phyloP scores from a whole-genome alignment of 2,329 filamentous ascomycete species.

The Fusarium incarnatum region DNA sequence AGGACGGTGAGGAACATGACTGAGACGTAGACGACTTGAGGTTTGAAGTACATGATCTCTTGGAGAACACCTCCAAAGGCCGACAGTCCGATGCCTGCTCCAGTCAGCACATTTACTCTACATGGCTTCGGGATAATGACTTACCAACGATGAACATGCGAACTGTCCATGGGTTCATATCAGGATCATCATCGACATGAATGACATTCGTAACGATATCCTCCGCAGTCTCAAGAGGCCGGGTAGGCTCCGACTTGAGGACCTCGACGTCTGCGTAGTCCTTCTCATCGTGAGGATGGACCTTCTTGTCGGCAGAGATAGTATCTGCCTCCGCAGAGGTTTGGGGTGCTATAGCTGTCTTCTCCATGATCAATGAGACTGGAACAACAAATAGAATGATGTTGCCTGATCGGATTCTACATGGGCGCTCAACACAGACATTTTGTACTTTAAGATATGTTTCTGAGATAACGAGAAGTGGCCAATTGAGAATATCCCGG shows the following conservation, averaged over 20 bases:
- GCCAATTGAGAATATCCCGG: slow-evolving; percentile 1
- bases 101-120: neutral
- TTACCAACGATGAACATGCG: slow-evolving; percentile 40
- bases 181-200: slow-evolving; percentile 42
- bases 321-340: slow-evolving; percentile 1
- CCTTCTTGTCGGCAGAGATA: slow-evolving; percentile 18
- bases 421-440: neutral
- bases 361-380: slow-evolving; percentile 1
- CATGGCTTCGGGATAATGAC: neutral
- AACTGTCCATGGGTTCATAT: slow-evolving; percentile 41
- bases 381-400: neutral
- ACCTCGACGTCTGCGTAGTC: slow-evolving; percentile 7
- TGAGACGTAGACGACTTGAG: slow-evolving; percentile 41
- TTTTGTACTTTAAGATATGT: neutral
- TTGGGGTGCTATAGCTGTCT: neutral
- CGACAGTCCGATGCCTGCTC: slow-evolving; percentile 35
- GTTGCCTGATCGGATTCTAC: neutral
- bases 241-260: slow-evolving; percentile 3
- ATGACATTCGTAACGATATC: slow-evolving; percentile 44
- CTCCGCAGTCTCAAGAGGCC: slow-evolving; percentile 27
- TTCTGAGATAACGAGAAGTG: neutral
- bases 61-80: slow-evolving; percentile 41
- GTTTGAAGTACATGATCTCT: slow-evolving; percentile 45
- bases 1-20: slow-evolving; percentile 43
- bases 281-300: slow-evolving; percentile 3